These are phyloP conservation scores for Hyaloscypha variabilis DNA, from an alignment of 495 filamentous ascomycete genomes.

Conservation along the genomic window DNA sequence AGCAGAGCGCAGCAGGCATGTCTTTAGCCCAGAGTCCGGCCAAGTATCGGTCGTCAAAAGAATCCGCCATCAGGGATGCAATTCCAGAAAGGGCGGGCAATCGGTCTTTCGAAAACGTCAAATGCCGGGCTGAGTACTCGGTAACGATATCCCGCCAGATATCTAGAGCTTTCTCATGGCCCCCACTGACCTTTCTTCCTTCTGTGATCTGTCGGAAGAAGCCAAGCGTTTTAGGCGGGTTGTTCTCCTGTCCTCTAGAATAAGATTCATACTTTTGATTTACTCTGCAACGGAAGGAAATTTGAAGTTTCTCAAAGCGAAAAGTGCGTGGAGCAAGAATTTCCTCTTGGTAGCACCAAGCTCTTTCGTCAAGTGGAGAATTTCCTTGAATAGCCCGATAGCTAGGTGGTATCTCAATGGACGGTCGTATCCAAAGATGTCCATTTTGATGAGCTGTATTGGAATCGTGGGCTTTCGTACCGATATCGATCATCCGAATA, in stretches of 20 bases:
- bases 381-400: neutral
- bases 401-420: neutral
- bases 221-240: neutral
- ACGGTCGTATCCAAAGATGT: too few species aligned
- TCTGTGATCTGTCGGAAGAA: too few species aligned
- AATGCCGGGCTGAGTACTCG: neutral
- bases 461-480: too few species aligned
- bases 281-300: neutral
- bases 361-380: neutral
- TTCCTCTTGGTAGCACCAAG: constrained; percentile 7
- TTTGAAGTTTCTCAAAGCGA: neutral
- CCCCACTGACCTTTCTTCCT: too few species aligned
- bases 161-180: neutral
- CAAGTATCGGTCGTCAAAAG: neutral
- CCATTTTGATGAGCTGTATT: too few species aligned
- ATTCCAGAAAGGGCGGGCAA: neutral
- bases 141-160: neutral
- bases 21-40: neutral
- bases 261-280: neutral
- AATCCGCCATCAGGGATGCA: neutral
- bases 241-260: neutral
- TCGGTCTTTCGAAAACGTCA: too few species aligned
- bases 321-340: neutral
- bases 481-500: neutral
- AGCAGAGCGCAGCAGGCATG: neutral